phyloP scores from a whole-genome alignment of 129 eudicot species.

The Chrysanthemum seticuspe region DNA sequence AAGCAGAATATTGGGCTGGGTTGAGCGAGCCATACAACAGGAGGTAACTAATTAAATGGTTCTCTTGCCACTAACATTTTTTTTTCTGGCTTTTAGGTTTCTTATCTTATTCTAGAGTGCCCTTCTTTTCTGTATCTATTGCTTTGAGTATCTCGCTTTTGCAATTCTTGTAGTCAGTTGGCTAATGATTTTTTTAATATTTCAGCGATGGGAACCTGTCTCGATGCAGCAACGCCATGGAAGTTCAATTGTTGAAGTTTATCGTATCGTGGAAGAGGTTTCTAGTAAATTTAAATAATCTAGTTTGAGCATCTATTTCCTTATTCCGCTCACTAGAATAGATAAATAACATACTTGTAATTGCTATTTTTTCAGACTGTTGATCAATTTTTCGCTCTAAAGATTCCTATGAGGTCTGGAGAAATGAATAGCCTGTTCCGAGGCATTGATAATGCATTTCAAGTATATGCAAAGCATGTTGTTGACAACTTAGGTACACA shows the following conservation, averaged over 20 bases:
- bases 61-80: not conserved
- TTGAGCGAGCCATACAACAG: conserved; percentile 92
- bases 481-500: conserved; percentile 74
- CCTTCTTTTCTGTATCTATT: conserved; percentile 5
- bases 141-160: conserved; percentile 9
- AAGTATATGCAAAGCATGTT: conserved; percentile 80
- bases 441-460: conserved; percentile 99
- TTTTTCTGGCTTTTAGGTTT: not conserved
- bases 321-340: conserved; percentile 12
- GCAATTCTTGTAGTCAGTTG: conserved; percentile 14
- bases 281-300: conserved; percentile 18
- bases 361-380: conserved; percentile 63
- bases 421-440: conserved; percentile 85
- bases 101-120: not conserved
- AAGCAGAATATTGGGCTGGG: conserved; percentile 79
- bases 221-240: conserved; percentile 98
- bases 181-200: conserved; percentile 11
- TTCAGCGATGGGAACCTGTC: conserved; percentile 91
- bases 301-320: conserved; percentile 21
- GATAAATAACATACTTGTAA: conserved; percentile 3
- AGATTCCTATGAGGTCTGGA: conserved; percentile 93
- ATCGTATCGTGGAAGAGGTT: conserved; percentile 98
- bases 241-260: conserved; percentile 95
- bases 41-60: conserved; percentile 60
- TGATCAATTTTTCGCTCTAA: conserved; percentile 90